Conservation (phyloP, 345 rosid genomes). For the Aegle marmelos region DNA sequence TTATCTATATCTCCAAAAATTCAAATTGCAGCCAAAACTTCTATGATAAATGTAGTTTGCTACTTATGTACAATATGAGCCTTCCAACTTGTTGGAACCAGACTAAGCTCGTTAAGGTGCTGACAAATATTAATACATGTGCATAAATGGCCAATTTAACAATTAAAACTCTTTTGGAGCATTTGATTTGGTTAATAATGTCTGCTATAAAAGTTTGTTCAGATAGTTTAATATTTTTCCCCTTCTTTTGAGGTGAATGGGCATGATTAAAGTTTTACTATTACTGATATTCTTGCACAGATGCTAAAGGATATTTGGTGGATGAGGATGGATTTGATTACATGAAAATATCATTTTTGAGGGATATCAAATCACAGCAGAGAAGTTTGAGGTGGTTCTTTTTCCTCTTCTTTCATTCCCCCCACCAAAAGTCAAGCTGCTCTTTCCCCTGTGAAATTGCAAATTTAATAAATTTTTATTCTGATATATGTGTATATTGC, state of each 20-base stretch:
- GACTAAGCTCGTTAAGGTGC: background rate
- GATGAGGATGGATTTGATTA: conserved; percentile 98
- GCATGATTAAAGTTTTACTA: conserved; percentile 3
- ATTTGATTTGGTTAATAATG: background rate
- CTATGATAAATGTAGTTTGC: background rate
- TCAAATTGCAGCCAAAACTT: background rate
- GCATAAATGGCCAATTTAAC: background rate
- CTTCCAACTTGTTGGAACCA: background rate
- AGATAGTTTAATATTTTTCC: background rate
- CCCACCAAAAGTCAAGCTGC: background rate
- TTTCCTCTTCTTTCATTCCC: background rate
- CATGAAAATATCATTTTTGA: conserved; percentile 89
- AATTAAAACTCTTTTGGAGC: background rate
- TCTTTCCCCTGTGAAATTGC: background rate
- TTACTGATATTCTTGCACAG: conserved; percentile 39
- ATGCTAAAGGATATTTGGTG: conserved; percentile 93
- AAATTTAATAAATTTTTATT: background rate
- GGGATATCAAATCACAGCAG: conserved; percentile 94
- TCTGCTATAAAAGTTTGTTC: conserved; percentile 9
- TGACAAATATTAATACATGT: background rate
- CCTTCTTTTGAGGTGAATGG: background rate
- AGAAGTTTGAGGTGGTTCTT: conserved; percentile 78
- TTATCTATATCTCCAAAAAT: background rate
- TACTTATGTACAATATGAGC: background rate
- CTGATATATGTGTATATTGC: conserved; percentile 15